Evolutionary conservation across 192 early-diverging fungal species (phyloP).

Genomic region (Linnemannia elongata): DNA sequence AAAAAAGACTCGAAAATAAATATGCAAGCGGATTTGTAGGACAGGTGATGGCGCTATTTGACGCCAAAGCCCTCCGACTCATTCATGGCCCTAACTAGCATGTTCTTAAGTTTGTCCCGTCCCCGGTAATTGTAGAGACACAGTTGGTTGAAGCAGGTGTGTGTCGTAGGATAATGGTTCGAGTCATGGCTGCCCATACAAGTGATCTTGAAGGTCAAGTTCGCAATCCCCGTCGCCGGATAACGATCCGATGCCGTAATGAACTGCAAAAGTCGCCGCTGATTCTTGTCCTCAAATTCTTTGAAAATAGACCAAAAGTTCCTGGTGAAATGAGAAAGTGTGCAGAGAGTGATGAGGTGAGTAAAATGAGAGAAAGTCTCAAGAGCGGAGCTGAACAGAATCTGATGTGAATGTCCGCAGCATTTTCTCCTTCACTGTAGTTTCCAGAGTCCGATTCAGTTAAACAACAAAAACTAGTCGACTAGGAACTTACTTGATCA

Average conservation of each 20-base stretch:
- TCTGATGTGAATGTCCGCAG: background rate
- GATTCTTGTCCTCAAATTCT: slow-evolving; percentile 71
- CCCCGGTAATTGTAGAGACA: slow-evolving; percentile 83
- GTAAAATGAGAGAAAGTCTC: background rate
- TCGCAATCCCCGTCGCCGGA: slow-evolving; percentile 81
- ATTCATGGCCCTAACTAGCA: slow-evolving; percentile 79
- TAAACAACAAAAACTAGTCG: background rate
- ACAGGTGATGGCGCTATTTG: slow-evolving; percentile 17
- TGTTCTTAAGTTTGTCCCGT: slow-evolving; percentile 74
- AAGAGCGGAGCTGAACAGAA: background rate
- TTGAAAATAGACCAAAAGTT: slow-evolving; percentile 87
- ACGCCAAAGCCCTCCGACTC: slow-evolving; percentile 87
- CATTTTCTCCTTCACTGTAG: background rate
- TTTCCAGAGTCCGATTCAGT: background rate
- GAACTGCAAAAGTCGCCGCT: slow-evolving; percentile 87
- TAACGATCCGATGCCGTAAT: slow-evolving; percentile 95
- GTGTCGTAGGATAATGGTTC: slow-evolving; percentile 86
- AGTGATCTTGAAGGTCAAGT: slow-evolving; percentile 78
- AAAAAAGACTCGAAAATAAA: slow-evolving; percentile 2
- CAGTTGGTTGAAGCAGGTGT: slow-evolving; percentile 96
- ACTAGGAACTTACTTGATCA: slow-evolving; percentile 61
- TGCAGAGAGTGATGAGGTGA: background rate
- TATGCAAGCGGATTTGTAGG: background rate
- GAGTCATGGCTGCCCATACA: slow-evolving; percentile 72
- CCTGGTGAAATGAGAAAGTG: slow-evolving; percentile 25